Evolutionary conservation across 345 rosid species (phyloP), one percentile per base, ranked within the genome.

Genomic region (Aurinia saxatilis): DNA sequence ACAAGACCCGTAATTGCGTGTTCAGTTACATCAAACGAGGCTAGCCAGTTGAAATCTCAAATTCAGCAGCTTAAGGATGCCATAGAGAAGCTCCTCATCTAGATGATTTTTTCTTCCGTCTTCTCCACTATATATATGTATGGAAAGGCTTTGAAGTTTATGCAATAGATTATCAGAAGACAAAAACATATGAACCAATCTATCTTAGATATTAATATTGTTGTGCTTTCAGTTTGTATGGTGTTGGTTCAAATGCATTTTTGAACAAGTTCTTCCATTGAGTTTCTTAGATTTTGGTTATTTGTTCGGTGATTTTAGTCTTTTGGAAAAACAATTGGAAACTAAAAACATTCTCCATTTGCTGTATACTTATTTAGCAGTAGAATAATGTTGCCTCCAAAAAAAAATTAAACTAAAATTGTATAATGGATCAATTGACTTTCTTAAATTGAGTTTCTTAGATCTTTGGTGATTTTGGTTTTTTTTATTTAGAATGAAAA

Each of bases 61-160:
- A 92, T 92, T 56, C 84, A 83, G 56, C 82, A 85, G 8, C 91
- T 92, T 60, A 92, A 85, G 86, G 91, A 85, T 80, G 98, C 96
- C 10, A 90, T 92, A 10, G 98, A 92, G 79, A 92, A 90, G 82
- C 93, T 92, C 35, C 78, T 86, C 70, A 88, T 91, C 79, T 88
- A 73, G 74, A n/a, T n/a, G n/a, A n/a, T n/a, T n/a, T n/a, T n/a
- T n/a, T n/a, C n/a, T n/a, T n/a, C n/a, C n/a, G n/a, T n/a, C n/a
- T n/a, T n/a, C n/a, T 73, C 57, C 73, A 77, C 40, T 5, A 21
- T 69, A 47, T n/a, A n/a, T n/a, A n/a, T n/a, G n/a, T 27, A 50
- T 74, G 57, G 75, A 57, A 18, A 55, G 39, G 65, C 73, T 70
- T 75, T 67, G 68, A 60, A 2, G 39, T 51, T 60, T 52, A 16